Conservation (phyloP, 169 alveolate genomes). For the Eimeria acervulina region DNA sequence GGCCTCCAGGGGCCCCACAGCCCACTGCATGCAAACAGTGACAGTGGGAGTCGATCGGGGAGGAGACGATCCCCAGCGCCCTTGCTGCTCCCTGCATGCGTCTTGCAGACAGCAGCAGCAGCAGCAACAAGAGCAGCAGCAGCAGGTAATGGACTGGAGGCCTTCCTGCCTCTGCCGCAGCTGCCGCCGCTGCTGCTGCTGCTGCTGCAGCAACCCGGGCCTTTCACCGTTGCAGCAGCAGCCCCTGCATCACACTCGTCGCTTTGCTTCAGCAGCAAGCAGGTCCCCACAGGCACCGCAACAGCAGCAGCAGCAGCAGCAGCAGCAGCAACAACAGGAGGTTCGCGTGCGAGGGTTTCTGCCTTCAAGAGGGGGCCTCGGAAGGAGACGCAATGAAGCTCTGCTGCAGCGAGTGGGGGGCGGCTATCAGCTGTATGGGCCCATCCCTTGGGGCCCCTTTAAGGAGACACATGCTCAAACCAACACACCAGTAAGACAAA, state of each 20-base stretch:
- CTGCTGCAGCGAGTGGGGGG: conserved; percentile 61
- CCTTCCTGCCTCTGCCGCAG: background rate
- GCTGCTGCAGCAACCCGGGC: background rate
- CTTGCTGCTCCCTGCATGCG: conserved; percentile 17
- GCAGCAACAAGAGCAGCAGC: background rate
- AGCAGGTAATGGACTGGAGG: background rate
- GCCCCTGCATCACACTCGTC: background rate
- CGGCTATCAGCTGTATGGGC: conserved; percentile 25
- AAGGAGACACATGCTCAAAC: conserved; percentile 25
- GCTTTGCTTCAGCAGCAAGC: background rate
- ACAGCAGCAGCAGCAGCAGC: conserved; percentile 32
- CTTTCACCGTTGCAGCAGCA: background rate
- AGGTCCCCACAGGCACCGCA: background rate
- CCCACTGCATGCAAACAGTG: background rate
- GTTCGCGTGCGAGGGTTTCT: background rate
- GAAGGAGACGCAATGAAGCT: conserved; percentile 16
- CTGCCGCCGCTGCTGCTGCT: background rate
- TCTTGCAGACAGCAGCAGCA: conserved; percentile 36
- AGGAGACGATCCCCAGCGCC: conserved; percentile 9
- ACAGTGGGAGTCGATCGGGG: conserved; percentile 25
- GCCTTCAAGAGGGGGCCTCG: conserved; percentile 30
- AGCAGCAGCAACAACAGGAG: conserved; percentile 42
- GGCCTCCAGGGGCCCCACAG: background rate
- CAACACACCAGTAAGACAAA: conserved; percentile 5
- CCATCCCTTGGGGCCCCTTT: background rate